Percentiles rank a stretch among this genome's conserved stretches.
Conservation (phyloP, 2,329 filamentous ascomycete genomes). For the Bipolaris zeicola region DNA sequence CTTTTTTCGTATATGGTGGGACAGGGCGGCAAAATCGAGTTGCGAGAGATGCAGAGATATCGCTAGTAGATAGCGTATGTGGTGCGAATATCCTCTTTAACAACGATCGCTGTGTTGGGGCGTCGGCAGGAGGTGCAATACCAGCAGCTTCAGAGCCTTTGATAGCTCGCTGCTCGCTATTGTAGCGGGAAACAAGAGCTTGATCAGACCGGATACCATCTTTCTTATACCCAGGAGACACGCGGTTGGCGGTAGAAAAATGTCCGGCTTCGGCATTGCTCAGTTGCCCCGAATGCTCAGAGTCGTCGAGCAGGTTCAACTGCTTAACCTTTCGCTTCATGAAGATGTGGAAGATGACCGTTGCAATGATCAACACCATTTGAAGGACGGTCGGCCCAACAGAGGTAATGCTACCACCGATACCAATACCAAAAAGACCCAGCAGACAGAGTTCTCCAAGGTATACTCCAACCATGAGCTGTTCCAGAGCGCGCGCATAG, state of each 20-base stretch:
- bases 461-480: constrained; percentile 56
- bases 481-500: constrained; percentile 54
- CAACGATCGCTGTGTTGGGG: constrained; percentile 1
- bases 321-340: constrained; percentile 40
- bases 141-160: constrained; percentile 2
- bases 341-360: constrained; percentile 50
- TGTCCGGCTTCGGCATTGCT: constrained; percentile 23
- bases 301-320: constrained; percentile 36
- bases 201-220: not conserved
- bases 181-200: constrained; percentile 8
- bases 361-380: constrained; percentile 48
- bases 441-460: constrained; percentile 55
- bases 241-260: constrained; percentile 22
- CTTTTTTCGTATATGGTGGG: constrained; percentile 15
- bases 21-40: constrained; percentile 15
- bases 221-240: constrained; percentile 3
- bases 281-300: constrained; percentile 28
- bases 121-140: constrained; percentile 3
- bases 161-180: not conserved
- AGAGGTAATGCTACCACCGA: constrained; percentile 41
- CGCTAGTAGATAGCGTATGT: constrained; percentile 12
- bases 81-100: constrained; percentile 13
- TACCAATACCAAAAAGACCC: constrained; percentile 52
- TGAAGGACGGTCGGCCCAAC: constrained; percentile 51
- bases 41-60: constrained; percentile 16